phyloP scores from a whole-genome alignment of 208 protist species.

The Trypanosoma cruzi region DNA sequence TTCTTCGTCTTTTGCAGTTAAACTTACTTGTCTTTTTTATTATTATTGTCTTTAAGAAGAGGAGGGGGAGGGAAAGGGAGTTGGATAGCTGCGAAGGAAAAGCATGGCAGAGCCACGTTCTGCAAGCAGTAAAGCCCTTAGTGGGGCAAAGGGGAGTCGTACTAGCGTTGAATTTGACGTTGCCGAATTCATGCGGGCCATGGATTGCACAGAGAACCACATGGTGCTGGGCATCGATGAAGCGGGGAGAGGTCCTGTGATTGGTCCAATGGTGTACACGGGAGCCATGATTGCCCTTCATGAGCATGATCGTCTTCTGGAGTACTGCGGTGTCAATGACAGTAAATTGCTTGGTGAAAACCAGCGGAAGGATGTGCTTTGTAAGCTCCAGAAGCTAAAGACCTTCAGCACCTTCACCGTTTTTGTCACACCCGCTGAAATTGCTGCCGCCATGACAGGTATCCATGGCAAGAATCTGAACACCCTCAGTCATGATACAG shows the following conservation, averaged over 20 bases:
- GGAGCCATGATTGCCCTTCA: slow-evolving; percentile 69
- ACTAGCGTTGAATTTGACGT: slow-evolving; percentile 61
- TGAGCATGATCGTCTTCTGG: slow-evolving; percentile 74
- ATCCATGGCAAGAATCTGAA: slow-evolving; percentile 82
- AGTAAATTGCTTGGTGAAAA: slow-evolving; percentile 79
- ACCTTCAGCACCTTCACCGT: slow-evolving; percentile 73
- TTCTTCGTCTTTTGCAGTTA: background rate
- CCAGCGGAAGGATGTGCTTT: slow-evolving; percentile 54
- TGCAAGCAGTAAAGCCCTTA: slow-evolving; percentile 31
- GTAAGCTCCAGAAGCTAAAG: slow-evolving; percentile 54
- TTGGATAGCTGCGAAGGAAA: background rate
- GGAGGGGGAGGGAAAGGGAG: background rate
- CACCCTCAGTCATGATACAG: slow-evolving; percentile 87
- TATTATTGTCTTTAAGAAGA: background rate
- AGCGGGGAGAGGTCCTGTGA: slow-evolving; percentile 93
- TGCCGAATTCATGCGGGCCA: slow-evolving; percentile 53
- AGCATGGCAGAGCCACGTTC: slow-evolving; percentile 24
- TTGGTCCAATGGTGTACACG: slow-evolving; percentile 96
- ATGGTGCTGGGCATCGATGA: slow-evolving; percentile 95
- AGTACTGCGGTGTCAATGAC: slow-evolving; percentile 85
- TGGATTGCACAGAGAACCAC: slow-evolving; percentile 57
- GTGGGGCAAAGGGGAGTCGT: slow-evolving; percentile 54
- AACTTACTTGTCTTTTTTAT: background rate
- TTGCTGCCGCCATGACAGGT: slow-evolving; percentile 77
- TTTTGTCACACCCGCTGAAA: slow-evolving; percentile 60